Conservation (phyloP, 345 rosid genomes). For the Acer negundo region DNA sequence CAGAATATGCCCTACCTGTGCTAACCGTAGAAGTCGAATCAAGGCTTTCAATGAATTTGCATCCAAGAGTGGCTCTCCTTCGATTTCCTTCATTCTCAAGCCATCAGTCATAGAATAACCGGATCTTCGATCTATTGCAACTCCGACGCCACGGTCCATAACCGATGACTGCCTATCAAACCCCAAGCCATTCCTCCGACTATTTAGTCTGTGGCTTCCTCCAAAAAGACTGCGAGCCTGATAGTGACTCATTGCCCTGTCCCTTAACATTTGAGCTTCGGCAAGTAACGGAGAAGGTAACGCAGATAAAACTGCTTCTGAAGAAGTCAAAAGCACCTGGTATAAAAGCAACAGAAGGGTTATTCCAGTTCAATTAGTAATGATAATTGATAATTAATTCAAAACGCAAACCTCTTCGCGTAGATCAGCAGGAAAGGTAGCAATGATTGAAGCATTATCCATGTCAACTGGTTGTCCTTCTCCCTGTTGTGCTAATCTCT, state of each 20-base stretch:
- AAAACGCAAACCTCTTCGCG: constrained; percentile 88
- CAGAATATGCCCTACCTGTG: constrained; percentile 61
- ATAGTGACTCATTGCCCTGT: constrained; percentile 97
- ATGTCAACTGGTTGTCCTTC: constrained; percentile 97
- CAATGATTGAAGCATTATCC: constrained; percentile 98
- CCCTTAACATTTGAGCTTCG: constrained; percentile 97
- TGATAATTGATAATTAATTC: constrained; percentile 9
- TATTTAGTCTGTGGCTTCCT: constrained; percentile 68
- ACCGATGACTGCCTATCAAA: constrained; percentile 73
- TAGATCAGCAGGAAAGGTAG: constrained; percentile 92
- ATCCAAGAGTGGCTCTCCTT: constrained; percentile 87
- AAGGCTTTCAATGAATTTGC: constrained; percentile 73
- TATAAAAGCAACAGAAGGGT: constrained; percentile 24
- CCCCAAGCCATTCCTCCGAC: constrained; percentile 88
- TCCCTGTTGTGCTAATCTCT: constrained; percentile 85
- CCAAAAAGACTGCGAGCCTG: constrained; percentile 93
- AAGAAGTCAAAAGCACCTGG: constrained; percentile 93
- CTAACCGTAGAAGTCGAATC: constrained; percentile 76
- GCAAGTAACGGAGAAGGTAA: constrained; percentile 91
- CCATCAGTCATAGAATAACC: constrained; percentile 62
- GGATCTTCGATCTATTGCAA: constrained; percentile 72
- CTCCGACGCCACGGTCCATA: constrained; percentile 96
- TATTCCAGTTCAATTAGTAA: constrained; percentile 18
- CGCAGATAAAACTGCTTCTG: constrained; percentile 93
- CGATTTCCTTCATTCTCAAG: constrained; percentile 75